Evolutionary conservation across 495 filamentous ascomycete genomes (phyloP), one percentile per base, ranked within the genome.

Genomic region (Geopyxis carbonaria): DNA sequence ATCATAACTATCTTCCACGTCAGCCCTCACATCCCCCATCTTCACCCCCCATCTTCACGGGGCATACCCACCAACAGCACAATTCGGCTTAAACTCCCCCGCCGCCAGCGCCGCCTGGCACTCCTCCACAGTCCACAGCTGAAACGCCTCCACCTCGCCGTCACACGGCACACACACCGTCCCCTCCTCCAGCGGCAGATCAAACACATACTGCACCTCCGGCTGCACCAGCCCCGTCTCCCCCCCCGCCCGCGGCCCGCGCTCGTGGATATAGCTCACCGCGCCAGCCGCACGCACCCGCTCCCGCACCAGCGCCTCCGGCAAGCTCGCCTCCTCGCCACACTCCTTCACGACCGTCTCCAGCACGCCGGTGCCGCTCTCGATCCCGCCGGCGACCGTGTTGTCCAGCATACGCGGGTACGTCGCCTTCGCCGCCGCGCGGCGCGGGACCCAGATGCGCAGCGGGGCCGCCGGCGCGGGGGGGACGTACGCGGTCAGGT

Each of bases 71-170:
- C 48, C 44, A 14, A 87, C 48, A 1, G 78, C 77, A 55, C 86
- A 94, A 55, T 99, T 99, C 0, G 91, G 83, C 61, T 99, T 99
- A 62, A 92, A 94, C 44, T 76, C 66, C 1, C 79, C 80, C 32
- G 64, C 62, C 1, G 67, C 69, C 44, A 99, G 51, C 13, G 76
- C 73, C 40, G 69, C 64, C 63, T 76, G 64, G 2, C 45, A 75
- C 55, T 91, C 71, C 3, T 78, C 69, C 25, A 94, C 66, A 2
- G 67, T 76, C 64, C 67, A 69, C 45, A 94, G 61, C 47, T 70
- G 67, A 59, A 99, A 99, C 23, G 72, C 72, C 51, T 85, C 76
- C 4, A 94, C 89, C 63, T 95, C 89, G 31, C 75, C 70, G 50
- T 95, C 91, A 21, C 76, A 69, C 2, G 89, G 85, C 50, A 64